These are phyloP conservation scores for Exophiala oligosperma DNA, from an alignment of 2,329 filamentous ascomycete genomes.

Conservation along the genomic window DNA sequence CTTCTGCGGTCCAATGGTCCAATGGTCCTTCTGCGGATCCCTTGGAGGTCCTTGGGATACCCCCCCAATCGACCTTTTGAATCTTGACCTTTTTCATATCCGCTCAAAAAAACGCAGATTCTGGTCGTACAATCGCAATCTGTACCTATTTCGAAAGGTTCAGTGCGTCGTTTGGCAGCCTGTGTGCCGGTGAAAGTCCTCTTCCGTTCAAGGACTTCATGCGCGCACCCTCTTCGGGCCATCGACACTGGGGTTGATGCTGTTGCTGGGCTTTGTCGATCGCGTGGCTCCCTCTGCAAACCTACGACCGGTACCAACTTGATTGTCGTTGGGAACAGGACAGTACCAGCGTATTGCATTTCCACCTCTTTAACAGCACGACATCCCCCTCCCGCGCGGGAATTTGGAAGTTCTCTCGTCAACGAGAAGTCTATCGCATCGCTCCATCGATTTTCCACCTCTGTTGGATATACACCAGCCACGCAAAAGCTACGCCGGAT, in stretches of 20 bases:
- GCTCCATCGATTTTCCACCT: background rate
- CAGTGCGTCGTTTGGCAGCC: constrained; percentile 1
- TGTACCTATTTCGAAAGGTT: constrained; percentile 11
- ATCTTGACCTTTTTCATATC: constrained; percentile 22
- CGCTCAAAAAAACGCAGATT: constrained; percentile 10
- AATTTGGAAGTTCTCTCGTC: background rate
- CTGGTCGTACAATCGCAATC: constrained; percentile 19
- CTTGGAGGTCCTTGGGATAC: constrained; percentile 14
- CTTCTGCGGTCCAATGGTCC: constrained; percentile 20
- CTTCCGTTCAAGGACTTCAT: constrained; percentile 11
- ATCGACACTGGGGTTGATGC: background rate
- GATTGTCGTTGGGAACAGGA: background rate
- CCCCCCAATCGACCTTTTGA: constrained; percentile 17
- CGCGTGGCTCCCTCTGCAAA: constrained; percentile 9
- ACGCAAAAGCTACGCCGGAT: background rate
- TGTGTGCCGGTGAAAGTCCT: constrained; percentile 4
- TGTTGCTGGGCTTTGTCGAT: constrained; percentile 4
- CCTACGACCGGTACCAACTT: background rate
- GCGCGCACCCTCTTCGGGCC: background rate
- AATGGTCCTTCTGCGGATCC: constrained; percentile 18
- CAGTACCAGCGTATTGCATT: background rate
- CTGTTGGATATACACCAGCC: background rate
- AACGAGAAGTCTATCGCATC: background rate
- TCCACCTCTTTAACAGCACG: background rate
- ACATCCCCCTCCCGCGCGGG: background rate